Percentiles rank a stretch among this genome's conserved stretches.
These are phyloP conservation scores for Globisporangium okanoganense DNA, from an alignment of 352 stramenopile species.

Conservation along the genomic window DNA sequence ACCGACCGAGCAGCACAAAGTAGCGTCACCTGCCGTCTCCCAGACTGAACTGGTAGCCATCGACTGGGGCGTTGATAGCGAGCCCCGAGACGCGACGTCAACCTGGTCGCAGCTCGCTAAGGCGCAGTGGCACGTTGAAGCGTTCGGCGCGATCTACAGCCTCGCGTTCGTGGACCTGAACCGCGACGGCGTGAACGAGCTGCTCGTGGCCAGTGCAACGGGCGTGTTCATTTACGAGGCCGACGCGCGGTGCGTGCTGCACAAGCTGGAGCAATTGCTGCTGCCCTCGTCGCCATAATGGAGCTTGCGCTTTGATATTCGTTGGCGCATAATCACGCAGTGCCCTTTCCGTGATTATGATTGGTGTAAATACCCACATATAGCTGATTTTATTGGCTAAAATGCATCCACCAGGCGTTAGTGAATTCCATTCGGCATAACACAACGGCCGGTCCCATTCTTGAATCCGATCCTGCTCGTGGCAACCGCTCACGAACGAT, in stretches of 20 bases:
- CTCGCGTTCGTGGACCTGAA: conserved; percentile 68
- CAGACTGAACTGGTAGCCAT: not conserved
- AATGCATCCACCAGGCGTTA: not conserved
- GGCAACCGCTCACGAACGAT: too few species aligned
- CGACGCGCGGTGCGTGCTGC: conserved; percentile 27
- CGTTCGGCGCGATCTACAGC: conserved; percentile 70
- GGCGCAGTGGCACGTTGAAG: conserved; percentile 41
- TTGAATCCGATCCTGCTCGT: too few species aligned
- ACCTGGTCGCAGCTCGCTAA: conserved; percentile 30
- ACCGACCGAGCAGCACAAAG: not conserved
- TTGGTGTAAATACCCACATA: not conserved
- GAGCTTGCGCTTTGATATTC: too few species aligned
- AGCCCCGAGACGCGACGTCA: not conserved
- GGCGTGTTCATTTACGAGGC: conserved; percentile 68
- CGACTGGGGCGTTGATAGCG: not conserved
- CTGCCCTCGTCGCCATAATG: not conserved
- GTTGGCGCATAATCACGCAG: not conserved
- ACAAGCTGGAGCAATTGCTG: conserved; percentile 22
- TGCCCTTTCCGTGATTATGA: not conserved
- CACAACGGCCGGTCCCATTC: too few species aligned
- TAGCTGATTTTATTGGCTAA: not conserved
- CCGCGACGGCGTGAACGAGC: conserved; percentile 51
- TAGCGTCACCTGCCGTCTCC: not conserved
- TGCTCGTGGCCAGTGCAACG: conserved; percentile 60
- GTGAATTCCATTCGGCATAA: too few species aligned